Base-by-base conservation (phyloP, 2,329 filamentous ascomycete species). In the Alternaria triticina region DNA sequence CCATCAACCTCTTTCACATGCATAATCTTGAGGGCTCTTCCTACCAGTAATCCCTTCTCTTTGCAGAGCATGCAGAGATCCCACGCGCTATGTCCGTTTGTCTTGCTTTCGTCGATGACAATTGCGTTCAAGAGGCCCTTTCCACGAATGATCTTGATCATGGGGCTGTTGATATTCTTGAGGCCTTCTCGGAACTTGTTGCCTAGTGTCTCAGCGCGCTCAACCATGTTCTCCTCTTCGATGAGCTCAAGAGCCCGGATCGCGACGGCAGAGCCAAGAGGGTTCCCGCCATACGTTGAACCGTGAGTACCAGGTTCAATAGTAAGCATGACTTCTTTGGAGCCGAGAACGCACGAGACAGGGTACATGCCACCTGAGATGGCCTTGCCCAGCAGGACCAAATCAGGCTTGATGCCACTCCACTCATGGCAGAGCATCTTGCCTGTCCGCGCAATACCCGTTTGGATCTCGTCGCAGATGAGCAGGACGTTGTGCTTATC, bases 291-390 rank as follows among this genome's bases (percentile, higher is more conserved):
- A 77, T 98, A 99, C n/a, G 96, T 99, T 45, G 93, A 97, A 52
- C 96, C 96, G 82, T 99, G 96, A 25, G 96, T 98, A 64, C 96
- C 96, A 25, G 96, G 93, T 85, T 99, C 96, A 68, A 99, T 86
- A 10, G 95, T 96, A 70, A 97, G 87, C 94, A 99, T 97, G 68
- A 98, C 86, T 61, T 97, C 94, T 82, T 91, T 94, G 74, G 90
- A 90, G 66, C 91, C 91, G 56, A 99, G 86, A 52, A 99, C 94
- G 74, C 91, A 94, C 65, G 94, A 97, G 61, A 99, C 96, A n/a
- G 96, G 96, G 83, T 99, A 99, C 91, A 98, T 96, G 81, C 96
- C 96, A 68, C 96, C 96, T 33, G 94, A 97, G 79, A 99, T 97
- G 72, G 96, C 96, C 85, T 99, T 99, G 77, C 96, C 96, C 33